A percentile compares a stretch with the other conserved stretches of the same genome.
Conservation (phyloP, 2,329 filamentous ascomycete species). For the Ophiostoma ips region DNA sequence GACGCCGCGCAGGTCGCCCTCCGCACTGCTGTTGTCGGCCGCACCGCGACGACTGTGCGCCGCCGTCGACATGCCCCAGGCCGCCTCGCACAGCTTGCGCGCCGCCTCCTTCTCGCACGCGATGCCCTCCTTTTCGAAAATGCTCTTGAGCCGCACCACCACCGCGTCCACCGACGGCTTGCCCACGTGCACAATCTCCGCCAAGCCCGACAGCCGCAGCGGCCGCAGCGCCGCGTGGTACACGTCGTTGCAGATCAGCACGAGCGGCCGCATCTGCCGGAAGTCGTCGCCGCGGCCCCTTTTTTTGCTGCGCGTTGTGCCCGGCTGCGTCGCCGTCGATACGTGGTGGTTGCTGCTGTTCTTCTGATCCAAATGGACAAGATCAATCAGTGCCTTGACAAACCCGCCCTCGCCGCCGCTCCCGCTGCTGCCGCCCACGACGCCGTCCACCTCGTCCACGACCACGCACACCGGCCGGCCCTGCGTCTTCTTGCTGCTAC, state of each 20-base stretch:
- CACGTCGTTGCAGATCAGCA: slow-evolving; percentile 94
- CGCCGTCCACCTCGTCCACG: slow-evolving; percentile 93
- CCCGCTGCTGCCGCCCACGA: slow-evolving; percentile 66
- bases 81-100: slow-evolving; percentile 67
- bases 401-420: slow-evolving; percentile 81
- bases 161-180: slow-evolving; percentile 81
- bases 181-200: slow-evolving; percentile 83
- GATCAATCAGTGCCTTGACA: slow-evolving; percentile 83
- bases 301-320: slow-evolving; percentile 22
- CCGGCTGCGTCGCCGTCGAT: neutral
- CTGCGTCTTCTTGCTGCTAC: slow-evolving; percentile 28
- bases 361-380: slow-evolving; percentile 74
- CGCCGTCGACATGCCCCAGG: slow-evolving; percentile 66
- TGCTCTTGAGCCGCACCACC: slow-evolving; percentile 60
- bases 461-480: slow-evolving; percentile 85
- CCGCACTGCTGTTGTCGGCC: slow-evolving; percentile 52
- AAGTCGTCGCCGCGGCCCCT: slow-evolving; percentile 73
- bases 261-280: slow-evolving; percentile 70
- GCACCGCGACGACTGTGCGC: slow-evolving; percentile 47
- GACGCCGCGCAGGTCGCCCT: slow-evolving; percentile 64
- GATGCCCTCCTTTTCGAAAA: slow-evolving; percentile 84
- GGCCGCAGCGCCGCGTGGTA: slow-evolving; percentile 83
- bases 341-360: slow-evolving; percentile 33
- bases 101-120: slow-evolving; percentile 81
- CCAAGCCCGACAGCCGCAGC: slow-evolving; percentile 68